Evolutionary conservation across 1,284 basidiomycete species (phyloP).

Genomic region (Apiotrichum mycotoxinovorans): DNA sequence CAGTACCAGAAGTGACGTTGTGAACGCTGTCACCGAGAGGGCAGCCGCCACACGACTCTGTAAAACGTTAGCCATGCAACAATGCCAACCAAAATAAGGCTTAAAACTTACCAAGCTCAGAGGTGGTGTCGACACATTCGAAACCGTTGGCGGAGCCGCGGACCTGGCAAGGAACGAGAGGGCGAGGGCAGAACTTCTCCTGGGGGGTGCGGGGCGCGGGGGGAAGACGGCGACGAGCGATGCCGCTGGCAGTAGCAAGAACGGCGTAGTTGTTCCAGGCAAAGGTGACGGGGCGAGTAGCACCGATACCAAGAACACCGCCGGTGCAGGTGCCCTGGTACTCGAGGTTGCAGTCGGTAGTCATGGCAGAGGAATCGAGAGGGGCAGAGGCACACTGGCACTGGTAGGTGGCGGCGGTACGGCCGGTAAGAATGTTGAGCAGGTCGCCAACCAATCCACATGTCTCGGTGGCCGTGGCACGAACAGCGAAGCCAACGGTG

Average conservation of each 20-base stretch:
- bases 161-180: background rate
- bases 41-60: conserved; percentile 22
- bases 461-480: background rate
- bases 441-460: background rate
- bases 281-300: background rate
- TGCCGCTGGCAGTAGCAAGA: background rate
- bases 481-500: background rate
- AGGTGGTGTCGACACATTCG: background rate
- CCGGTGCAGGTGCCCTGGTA: background rate
- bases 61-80: background rate
- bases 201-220: background rate
- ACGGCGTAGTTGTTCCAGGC: background rate
- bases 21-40: background rate
- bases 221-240: background rate
- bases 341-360: background rate
- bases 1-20: conserved; percentile 6
- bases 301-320: background rate
- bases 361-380: background rate
- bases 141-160: background rate
- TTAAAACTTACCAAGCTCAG: background rate
- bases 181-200: background rate
- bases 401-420: background rate
- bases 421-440: background rate
- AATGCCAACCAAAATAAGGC: background rate
- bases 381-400: background rate